phyloP scores from a whole-genome alignment of 1,284 basidiomycete species.

The Singerocomus inundabilis region DNA sequence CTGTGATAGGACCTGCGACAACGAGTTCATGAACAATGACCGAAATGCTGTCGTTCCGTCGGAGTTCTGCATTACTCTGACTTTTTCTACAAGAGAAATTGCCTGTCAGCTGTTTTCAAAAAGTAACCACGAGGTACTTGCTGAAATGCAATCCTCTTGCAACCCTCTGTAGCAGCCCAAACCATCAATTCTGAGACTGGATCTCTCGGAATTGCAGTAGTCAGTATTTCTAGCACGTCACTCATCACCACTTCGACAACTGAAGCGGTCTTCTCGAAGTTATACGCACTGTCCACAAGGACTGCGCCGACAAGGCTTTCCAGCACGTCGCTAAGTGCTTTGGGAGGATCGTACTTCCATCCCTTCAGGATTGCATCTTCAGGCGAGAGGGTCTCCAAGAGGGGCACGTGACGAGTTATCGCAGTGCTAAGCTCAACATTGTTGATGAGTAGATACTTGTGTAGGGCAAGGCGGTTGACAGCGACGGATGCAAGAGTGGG shows the following conservation, averaged over 20 bases:
- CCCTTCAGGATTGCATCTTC: slow-evolving; percentile 63
- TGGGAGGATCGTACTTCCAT: slow-evolving; percentile 83
- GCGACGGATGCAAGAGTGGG: slow-evolving; percentile 68
- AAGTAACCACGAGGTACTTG: slow-evolving; percentile 27
- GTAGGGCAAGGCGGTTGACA: slow-evolving; percentile 63
- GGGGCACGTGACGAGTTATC: slow-evolving; percentile 57
- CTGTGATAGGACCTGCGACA: slow-evolving; percentile 58
- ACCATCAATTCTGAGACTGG: slow-evolving; percentile 66
- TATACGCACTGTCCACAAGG: slow-evolving; percentile 74
- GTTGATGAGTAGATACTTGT: slow-evolving; percentile 69
- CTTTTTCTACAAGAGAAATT: slow-evolving; percentile 41
- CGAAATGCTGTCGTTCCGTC: slow-evolving; percentile 48
- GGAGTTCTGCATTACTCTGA: slow-evolving; percentile 42
- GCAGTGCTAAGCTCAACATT: slow-evolving; percentile 66
- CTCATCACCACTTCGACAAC: slow-evolving; percentile 62
- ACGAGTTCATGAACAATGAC: slow-evolving; percentile 58
- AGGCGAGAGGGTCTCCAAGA: slow-evolving; percentile 52
- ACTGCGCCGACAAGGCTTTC: slow-evolving; percentile 85
- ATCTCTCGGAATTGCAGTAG: slow-evolving; percentile 58
- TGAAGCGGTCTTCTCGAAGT: slow-evolving; percentile 60
- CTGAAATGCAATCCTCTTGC: slow-evolving; percentile 48
- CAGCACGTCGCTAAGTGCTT: slow-evolving; percentile 72
- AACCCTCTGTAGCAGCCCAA: slow-evolving; percentile 59
- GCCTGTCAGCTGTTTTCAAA: slow-evolving; percentile 13
- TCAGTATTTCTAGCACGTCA: slow-evolving; percentile 56